Base-by-base conservation (phyloP, 2,329 filamentous ascomycete species). In the Fusarium burgessii region DNA sequence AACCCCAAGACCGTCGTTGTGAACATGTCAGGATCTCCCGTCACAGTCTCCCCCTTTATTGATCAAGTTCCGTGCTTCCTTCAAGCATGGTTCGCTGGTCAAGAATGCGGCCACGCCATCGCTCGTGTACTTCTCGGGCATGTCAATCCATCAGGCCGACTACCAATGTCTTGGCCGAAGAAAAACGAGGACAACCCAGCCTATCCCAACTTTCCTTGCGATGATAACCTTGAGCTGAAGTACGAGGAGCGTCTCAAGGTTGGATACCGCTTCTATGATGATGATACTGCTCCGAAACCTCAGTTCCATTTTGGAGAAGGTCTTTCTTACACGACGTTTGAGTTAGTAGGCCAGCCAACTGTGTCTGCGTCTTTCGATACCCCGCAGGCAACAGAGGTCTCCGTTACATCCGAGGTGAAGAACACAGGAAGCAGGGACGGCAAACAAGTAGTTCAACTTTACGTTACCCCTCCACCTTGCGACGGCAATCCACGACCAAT, bases 161-260 rank as follows among this genome's bases (percentile, higher is more conserved):
- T 65, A 0, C 50, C 59, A 0, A 49, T 64, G 49, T 64, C 62
- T 5, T 63, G 61, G 61, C 61, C 61, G 0, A 42, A 32, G 11
- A 42, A 14, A 7, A 63, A 63, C 2, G 58, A 62, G 15, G 58
- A 64, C 1, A 63, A 64, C 2, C 58, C 61, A 9, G 41, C 61
- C 2, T 56, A 56, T 6, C 2, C 13, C 1, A 64, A 64, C 9
- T 64, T 64, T 2, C 61, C 58, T 0, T 64, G 58, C 25, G 36
- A 64, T 6, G 58, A 64, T 12, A 17, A 49, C 10, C 17, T 47
- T 2, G 29, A 32, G 2, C 36, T 63, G 1, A 41, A 62, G 1
- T 64, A 64, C 0, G 47, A 64, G 5, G 61, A 64, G 23, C 41
- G 61, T 1, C 58, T 63, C 7, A 63, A 56, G 13, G 20, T 64